phyloP scores from a whole-genome alignment of 257 asterid genomes.

The Solanum arcanum region DNA sequence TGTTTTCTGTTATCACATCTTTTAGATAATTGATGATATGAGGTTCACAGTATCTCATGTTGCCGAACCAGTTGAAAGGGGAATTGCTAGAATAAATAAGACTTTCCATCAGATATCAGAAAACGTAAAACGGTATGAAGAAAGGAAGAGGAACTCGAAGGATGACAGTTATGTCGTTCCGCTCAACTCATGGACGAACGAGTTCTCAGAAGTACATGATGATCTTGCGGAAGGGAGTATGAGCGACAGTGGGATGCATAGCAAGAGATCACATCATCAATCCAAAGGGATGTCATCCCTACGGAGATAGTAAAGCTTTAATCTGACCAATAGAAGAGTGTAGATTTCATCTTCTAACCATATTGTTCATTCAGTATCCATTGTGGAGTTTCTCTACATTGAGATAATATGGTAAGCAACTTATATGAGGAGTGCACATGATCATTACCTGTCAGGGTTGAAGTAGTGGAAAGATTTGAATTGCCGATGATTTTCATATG shows the following conservation, averaged over 20 bases:
- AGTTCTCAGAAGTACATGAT: slow-evolving; percentile 63
- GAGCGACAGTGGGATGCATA: slow-evolving; percentile 63
- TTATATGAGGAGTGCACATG: background rate
- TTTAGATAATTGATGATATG: slow-evolving; percentile 90
- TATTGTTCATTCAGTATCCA: background rate
- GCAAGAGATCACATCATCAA: slow-evolving; percentile 32
- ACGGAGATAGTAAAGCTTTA: slow-evolving; percentile 28
- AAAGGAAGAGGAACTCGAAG: slow-evolving; percentile 49
- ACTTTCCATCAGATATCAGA: slow-evolving; percentile 88
- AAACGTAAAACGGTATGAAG: slow-evolving; percentile 65
- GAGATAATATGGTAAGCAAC: background rate
- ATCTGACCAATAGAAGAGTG: background rate
- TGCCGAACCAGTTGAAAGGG: slow-evolving; percentile 91
- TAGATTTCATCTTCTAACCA: background rate
- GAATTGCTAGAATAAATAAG: slow-evolving; percentile 68
- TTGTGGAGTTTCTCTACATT: background rate
- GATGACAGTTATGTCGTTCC: slow-evolving; percentile 83
- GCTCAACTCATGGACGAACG: slow-evolving; percentile 48
- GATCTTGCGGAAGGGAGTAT: slow-evolving; percentile 54
- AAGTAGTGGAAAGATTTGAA: background rate
- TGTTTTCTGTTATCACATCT: background rate
- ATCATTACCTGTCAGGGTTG: background rate
- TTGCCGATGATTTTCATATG: background rate
- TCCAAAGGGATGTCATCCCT: slow-evolving; percentile 32
- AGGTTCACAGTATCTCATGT: slow-evolving; percentile 94